These are phyloP conservation scores for Kalanchoe fedtschenkoi DNA, from an alignment of 164 flowering plant genomes.

Conservation along the genomic window DNA sequence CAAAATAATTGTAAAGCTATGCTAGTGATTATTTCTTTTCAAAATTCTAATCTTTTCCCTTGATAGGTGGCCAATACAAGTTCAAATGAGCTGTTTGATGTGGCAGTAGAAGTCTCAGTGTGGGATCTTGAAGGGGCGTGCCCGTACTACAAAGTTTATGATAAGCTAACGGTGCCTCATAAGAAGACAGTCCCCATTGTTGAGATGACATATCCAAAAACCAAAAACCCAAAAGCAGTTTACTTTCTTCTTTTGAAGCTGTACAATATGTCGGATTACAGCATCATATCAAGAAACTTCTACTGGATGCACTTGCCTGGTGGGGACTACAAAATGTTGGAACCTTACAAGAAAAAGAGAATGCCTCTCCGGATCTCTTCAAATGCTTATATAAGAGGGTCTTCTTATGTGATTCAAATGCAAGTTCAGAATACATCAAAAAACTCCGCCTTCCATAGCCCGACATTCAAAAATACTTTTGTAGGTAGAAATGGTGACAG, in stretches of 20 bases:
- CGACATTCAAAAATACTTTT: slow-evolving; percentile 24
- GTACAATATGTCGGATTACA: slow-evolving; percentile 44
- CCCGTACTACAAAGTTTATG: slow-evolving; percentile 55
- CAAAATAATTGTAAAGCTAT: too few relatives aligned
- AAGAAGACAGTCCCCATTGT: slow-evolving; percentile 42
- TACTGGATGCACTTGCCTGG: slow-evolving; percentile 86
- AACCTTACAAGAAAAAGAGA: slow-evolving; percentile 54
- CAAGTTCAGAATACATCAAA: slow-evolving; percentile 47
- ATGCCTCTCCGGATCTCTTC: slow-evolving; percentile 70
- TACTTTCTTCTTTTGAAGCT: slow-evolving; percentile 93
- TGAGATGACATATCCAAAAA: slow-evolving; percentile 80
- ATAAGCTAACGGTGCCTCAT: slow-evolving; percentile 47
- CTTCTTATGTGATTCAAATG: slow-evolving; percentile 61
- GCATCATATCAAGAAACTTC: slow-evolving; percentile 75
- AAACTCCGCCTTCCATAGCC: slow-evolving; percentile 22
- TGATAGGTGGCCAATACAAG: slow-evolving; percentile 82
- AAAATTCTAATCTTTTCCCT: neutral
- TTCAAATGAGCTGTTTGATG: slow-evolving; percentile 42
- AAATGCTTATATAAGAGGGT: slow-evolving; percentile 35
- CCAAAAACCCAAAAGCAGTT: slow-evolving; percentile 59
- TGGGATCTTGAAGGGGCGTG: slow-evolving; percentile 90
- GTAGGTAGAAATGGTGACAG: slow-evolving; percentile 8
- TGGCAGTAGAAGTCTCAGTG: slow-evolving; percentile 81
- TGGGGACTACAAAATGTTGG: slow-evolving; percentile 76
- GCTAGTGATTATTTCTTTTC: too few relatives aligned